Percentiles rank a stretch among this genome's conserved stretches.
Evolutionary conservation across 2,329 filamentous ascomycete genomes (phyloP).

Genomic region (Aspergillus neotritici): DNA sequence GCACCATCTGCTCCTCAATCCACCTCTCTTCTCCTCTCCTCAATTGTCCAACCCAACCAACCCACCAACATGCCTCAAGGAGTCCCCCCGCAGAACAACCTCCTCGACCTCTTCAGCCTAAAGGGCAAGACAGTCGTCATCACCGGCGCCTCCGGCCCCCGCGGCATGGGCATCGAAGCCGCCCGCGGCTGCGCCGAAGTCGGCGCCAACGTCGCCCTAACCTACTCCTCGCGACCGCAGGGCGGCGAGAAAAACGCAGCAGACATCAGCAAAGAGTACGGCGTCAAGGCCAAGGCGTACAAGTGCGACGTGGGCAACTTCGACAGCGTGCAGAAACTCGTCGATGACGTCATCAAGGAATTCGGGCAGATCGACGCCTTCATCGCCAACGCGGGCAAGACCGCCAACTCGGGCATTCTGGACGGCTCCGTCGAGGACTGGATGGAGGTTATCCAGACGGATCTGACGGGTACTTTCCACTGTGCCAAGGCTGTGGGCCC

Average conservation of each 20-base stretch:
- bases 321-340: slow-evolving; percentile 52
- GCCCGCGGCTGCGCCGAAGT: slow-evolving; percentile 61
- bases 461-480: slow-evolving; percentile 79
- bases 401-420: slow-evolving; percentile 62
- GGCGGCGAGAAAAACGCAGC: slow-evolving; percentile 62
- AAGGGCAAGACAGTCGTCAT: slow-evolving; percentile 45
- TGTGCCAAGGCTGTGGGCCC: slow-evolving; percentile 83
- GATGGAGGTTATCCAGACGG: slow-evolving; percentile 75
- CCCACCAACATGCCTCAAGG: slow-evolving; percentile 33
- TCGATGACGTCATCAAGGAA: slow-evolving; percentile 58
- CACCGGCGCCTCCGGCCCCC: slow-evolving; percentile 53
- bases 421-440: slow-evolving; percentile 66
- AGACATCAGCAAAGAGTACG: slow-evolving; percentile 55
- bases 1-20: not conserved
- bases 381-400: slow-evolving; percentile 65
- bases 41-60: not conserved
- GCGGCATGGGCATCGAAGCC: slow-evolving; percentile 63
- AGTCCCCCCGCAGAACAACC: slow-evolving; percentile 29
- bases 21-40: not conserved
- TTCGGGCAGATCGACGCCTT: slow-evolving; percentile 66
- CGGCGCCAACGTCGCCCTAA: slow-evolving; percentile 61
- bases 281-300: slow-evolving; percentile 63
- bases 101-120: slow-evolving; percentile 43
- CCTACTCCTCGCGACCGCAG: slow-evolving; percentile 57
- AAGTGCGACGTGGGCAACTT: slow-evolving; percentile 58